Percentiles rank a stretch among this genome's conserved stretches.
Conservation (phyloP, 371 early-diverging fungal species). For the Syncephalis fuscata region DNA sequence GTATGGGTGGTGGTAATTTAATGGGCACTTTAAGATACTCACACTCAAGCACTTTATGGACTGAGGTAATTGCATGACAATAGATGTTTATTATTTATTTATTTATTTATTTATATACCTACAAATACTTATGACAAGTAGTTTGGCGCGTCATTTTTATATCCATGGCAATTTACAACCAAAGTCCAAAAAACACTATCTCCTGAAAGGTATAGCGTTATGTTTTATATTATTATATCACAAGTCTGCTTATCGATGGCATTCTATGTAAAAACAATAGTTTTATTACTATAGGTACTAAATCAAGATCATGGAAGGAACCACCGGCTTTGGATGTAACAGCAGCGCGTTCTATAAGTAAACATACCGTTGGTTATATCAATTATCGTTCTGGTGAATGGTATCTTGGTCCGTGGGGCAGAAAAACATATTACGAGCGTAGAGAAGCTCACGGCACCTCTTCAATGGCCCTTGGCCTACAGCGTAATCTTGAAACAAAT, state of each 20-base stretch:
- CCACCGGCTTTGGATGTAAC: slow-evolving; percentile 51
- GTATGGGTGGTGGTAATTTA: not conserved
- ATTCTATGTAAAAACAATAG: too few relatives aligned
- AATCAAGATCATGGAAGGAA: slow-evolving; percentile 16
- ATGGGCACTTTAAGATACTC: not conserved
- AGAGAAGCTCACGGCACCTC: slow-evolving; percentile 29
- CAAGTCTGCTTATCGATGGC: too few relatives aligned
- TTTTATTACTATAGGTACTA: slow-evolving; percentile 31
- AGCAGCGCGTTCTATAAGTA: slow-evolving; percentile 39
- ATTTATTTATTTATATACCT: too few relatives aligned
- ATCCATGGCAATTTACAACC: not conserved
- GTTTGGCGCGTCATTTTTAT: not conserved
- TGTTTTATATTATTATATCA: too few relatives aligned
- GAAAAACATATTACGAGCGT: slow-evolving; percentile 6
- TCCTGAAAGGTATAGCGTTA: slow-evolving; percentile 2
- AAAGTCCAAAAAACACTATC: not conserved
- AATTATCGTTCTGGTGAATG: slow-evolving; percentile 62
- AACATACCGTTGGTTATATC: slow-evolving; percentile 51
- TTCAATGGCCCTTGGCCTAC: slow-evolving; percentile 36
- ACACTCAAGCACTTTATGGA: not conserved
- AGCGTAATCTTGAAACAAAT: too few relatives aligned
- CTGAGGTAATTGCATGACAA: not conserved
- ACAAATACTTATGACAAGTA: not conserved
- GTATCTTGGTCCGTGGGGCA: slow-evolving; percentile 44
- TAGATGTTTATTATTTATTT: not conserved